Evolutionary conservation across 179 eudicot genomes (phyloP), one percentile per base, ranked within the genome.

Genomic region (Vitellaria paradoxa): DNA sequence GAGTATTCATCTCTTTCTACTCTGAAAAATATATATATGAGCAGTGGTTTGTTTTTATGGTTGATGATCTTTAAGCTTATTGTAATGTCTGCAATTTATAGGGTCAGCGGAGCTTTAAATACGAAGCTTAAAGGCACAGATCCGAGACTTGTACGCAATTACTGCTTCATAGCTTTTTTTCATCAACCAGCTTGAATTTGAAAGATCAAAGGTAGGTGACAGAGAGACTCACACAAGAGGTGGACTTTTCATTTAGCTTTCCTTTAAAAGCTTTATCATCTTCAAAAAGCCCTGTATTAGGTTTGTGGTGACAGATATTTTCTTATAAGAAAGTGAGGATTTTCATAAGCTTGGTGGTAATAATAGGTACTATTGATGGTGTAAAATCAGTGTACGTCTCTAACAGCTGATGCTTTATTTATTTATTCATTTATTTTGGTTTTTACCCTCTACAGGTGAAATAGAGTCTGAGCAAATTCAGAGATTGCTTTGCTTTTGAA

Each of bases 201-300:
- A 7, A 62, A 50, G 55, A 57, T 17, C 62, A 11, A 56, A 47
- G 73, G 37, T 47, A 21, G 12, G 9, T 9, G 11, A 20, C 83
- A 71, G 84, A 87, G 84, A 83, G 86, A 74, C 81, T 85, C 65
- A 66, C 78, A 68, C 68, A 77, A 76, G 77, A 75, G 46, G 7
- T n/a, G 23, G 37, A 69, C 59, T 69, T 69, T 69, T 49, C 30
- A 69, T 47, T 69, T 47, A 69, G 40, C 73, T 49, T 69, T 70
- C 13, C 21, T 23, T 23, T 5, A 14, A 24, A 52, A 47, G 17
- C 42, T 52, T 21, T 52, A 52, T 68, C 42, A 23, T 50, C 74
- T 70, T 50, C 52, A 50, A 50, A 24, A 52, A 23, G 61, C 45
- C 23, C 26, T 68, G 20, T 10, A 5, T 68, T 18, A 37, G 42